Conservation (phyloP, 768 basidiomycete genomes). For the Boletus tomentosulus region DNA sequence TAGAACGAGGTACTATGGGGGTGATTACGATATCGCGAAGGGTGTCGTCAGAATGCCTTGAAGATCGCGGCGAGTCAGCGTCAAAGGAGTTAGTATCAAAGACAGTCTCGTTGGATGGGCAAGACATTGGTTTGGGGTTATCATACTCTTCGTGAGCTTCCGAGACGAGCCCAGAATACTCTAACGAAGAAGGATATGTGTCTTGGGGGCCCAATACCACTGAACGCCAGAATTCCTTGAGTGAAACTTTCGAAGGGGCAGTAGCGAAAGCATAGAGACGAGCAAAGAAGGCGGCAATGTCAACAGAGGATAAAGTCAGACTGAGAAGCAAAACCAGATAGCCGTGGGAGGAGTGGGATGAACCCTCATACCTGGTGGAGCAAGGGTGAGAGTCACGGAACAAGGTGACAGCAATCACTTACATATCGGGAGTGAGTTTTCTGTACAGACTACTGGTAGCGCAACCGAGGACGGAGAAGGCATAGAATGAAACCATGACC, state of each 20-base stretch:
- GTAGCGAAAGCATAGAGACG: constrained; percentile 49
- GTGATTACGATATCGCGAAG: constrained; percentile 40
- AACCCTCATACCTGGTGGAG: constrained; percentile 59
- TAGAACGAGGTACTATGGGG: constrained; percentile 5
- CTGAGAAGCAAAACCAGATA: constrained; percentile 50
- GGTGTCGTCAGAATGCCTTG: constrained; percentile 55
- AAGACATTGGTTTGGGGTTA: constrained; percentile 34
- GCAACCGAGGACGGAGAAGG: constrained; percentile 58
- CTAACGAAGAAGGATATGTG: constrained; percentile 24
- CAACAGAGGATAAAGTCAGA: constrained; percentile 44
- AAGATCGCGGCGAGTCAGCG: constrained; percentile 35
- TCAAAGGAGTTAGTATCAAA: constrained; percentile 45
- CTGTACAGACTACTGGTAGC: constrained; percentile 66
- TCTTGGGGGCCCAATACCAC: constrained; percentile 50
- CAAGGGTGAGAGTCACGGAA: constrained; percentile 7
- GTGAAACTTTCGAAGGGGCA: constrained; percentile 40
- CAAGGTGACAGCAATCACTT: constrained; percentile 29
- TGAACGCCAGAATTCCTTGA: constrained; percentile 53
- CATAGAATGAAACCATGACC: constrained; percentile 60
- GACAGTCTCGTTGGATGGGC: constrained; percentile 50
- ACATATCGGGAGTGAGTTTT: constrained; percentile 83
- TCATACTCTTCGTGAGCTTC: constrained; percentile 57
- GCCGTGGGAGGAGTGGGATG: constrained; percentile 61
- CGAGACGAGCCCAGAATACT: constrained; percentile 56
- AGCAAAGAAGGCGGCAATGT: constrained; percentile 47